Conservation (phyloP, 1,284 basidiomycete species). For the Ganoderma leucocontextum region DNA sequence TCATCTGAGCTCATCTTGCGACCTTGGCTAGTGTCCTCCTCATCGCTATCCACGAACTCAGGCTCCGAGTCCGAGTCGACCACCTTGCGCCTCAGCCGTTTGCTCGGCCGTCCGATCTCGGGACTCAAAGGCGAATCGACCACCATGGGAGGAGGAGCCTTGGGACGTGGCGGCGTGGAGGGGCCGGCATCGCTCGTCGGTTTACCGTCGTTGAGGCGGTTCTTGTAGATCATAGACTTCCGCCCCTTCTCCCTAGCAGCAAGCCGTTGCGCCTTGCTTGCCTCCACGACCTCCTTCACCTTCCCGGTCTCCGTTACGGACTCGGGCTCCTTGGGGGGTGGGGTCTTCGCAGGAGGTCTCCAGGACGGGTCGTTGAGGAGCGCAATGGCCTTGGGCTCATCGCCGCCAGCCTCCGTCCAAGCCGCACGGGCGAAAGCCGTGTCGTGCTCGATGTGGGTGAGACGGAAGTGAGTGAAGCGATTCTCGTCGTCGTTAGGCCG, state of each 20-base stretch:
- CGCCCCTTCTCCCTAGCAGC: slow-evolving; percentile 76
- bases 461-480: slow-evolving; percentile 64
- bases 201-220: slow-evolving; percentile 57
- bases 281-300: slow-evolving; percentile 75
- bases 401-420: slow-evolving; percentile 66
- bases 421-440: slow-evolving; percentile 61
- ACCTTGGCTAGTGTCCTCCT: slow-evolving; percentile 35
- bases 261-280: slow-evolving; percentile 65
- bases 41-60: slow-evolving; percentile 48
- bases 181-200: slow-evolving; percentile 26
- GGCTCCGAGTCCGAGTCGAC: slow-evolving; percentile 75
- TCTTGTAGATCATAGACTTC: slow-evolving; percentile 80
- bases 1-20: slow-evolving; percentile 43
- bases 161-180: slow-evolving; percentile 28
- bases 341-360: slow-evolving; percentile 46
- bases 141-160: slow-evolving; percentile 30
- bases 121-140: slow-evolving; percentile 45
- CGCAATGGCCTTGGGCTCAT: slow-evolving; percentile 63
- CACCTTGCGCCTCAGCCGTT: slow-evolving; percentile 63
- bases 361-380: slow-evolving; percentile 67
- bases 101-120: slow-evolving; percentile 50
- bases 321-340: slow-evolving; percentile 40
- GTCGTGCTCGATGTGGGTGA: slow-evolving; percentile 64
- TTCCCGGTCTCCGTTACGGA: slow-evolving; percentile 57
- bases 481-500: slow-evolving; percentile 31